phyloP scores from a whole-genome alignment of 129 eudicot species.

The Ambrosia artemisiifolia region DNA sequence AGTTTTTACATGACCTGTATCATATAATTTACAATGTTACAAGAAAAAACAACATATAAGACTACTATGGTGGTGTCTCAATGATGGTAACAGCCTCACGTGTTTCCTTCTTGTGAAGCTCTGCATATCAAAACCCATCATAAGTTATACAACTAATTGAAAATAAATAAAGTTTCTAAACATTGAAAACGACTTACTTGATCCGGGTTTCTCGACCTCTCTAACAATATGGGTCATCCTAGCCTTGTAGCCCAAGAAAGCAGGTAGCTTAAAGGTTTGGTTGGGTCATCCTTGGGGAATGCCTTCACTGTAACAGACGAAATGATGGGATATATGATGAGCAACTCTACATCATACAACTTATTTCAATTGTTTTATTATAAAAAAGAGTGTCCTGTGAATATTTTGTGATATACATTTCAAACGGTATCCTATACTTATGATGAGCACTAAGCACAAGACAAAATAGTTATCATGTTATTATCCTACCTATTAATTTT shows the following conservation, averaged over 20 bases:
- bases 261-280: constrained; percentile 45
- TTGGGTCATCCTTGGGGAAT: constrained; percentile 50
- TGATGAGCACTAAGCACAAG: no score
- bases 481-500: no score
- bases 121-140: constrained; percentile 11
- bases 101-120: constrained; percentile 83
- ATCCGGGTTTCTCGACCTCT: constrained; percentile 57
- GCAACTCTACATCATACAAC: no score
- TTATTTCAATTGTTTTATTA: no score
- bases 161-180: background rate
- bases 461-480: no score
- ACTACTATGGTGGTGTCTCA: constrained; percentile 80
- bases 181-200: constrained; percentile 24
- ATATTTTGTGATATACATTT: no score
- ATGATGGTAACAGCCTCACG: constrained; percentile 72
- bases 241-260: constrained; percentile 56
- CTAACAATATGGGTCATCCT: constrained; percentile 54
- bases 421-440: no score
- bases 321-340: no score
- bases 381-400: no score
- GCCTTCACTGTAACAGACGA: constrained; percentile 39
- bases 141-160: background rate
- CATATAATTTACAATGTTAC: no score
- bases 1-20: no score
- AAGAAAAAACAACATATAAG: no score